Base-by-base conservation (phyloP, 306 rosid species). In the Herpetospermum pedunculosum region DNA sequence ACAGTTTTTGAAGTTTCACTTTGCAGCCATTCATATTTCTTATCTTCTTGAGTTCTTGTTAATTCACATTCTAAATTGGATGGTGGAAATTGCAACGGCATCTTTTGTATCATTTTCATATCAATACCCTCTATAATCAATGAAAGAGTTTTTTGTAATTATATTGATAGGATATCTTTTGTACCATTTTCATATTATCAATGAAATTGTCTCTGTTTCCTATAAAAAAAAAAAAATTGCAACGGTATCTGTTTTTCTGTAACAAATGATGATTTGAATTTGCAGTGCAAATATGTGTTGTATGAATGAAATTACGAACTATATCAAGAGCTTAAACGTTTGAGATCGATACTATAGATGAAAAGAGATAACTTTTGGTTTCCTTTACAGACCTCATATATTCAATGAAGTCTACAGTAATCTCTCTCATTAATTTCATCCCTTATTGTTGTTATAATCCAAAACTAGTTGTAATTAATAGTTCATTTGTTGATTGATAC, bases 1-100 rank as follows among this genome's bases (percentile, higher is more conserved):
- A 80, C 47, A 46, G 62, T 76, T 80, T 80, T 65, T 21, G 26
- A 72, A n/a, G 38, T 57, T 74, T 10, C 0, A 14, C 15, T 74
- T 13, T 52, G 35, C 41, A 54, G 34, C 23, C 23, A 25, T 40
- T 73, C 52, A 3, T 74, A 37, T 25, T 74, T 37, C 15, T 54
- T 14, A 21, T 74, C 13, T 46, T 52, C 8, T n/a, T n/a, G n/a
- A n/a, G n/a, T n/a, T n/a, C n/a, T 54, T 72, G 16, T n/a, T 49
- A 12, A 34, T 32, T 48, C 14, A 41, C 34, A 8, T 41, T 15
- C 49, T 65, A 5, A 15, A 40, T 25, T 67, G 50, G 37, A 67
- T 41, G 52, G 13, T 40, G 53, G 73, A 67, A 5, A 25, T 25
- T 41, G 35, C 73, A 40, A 67, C 1, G 23, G 1, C 52, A 67